A percentile compares a stretch with the other conserved stretches of the same genome.
These are phyloP conservation scores for Lactarius tabidus DNA, from an alignment of 768 basidiomycete genomes.

Conservation along the genomic window DNA sequence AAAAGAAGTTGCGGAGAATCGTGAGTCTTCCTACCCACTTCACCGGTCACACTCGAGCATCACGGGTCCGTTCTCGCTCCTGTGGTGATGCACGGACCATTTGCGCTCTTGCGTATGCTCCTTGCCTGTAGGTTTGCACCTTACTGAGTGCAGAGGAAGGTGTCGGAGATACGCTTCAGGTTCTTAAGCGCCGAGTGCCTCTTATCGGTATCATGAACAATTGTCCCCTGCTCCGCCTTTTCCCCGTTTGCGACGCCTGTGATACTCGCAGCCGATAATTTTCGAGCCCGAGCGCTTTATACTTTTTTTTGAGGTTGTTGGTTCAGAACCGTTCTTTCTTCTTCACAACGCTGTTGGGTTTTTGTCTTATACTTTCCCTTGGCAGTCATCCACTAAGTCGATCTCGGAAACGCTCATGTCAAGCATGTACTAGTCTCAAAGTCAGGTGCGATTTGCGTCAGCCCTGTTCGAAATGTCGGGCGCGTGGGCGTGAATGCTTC, in stretches of 20 bases:
- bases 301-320: too few species aligned
- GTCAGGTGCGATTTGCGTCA: slow-evolving; percentile 66
- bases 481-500: slow-evolving; percentile 60
- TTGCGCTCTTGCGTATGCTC: neutral
- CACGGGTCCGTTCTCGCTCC: neutral
- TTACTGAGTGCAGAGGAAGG: neutral
- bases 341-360: neutral
- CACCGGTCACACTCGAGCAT: neutral
- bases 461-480: slow-evolving; percentile 63
- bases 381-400: slow-evolving; percentile 44
- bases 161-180: neutral
- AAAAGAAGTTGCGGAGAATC: slow-evolving; percentile 67
- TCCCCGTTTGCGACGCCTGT: neutral
- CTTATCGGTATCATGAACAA: neutral
- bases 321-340: neutral
- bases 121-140: neutral
- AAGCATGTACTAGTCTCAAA: slow-evolving; percentile 72
- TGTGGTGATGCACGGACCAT: neutral
- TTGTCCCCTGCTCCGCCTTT: neutral
- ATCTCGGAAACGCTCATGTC: slow-evolving; percentile 65
- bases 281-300: neutral
- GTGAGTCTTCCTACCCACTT: slow-evolving; percentile 40
- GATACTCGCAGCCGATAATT: neutral
- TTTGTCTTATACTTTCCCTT: slow-evolving; percentile 5
- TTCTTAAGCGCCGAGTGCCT: neutral